Conservation (phyloP, 129 eudicot genomes). For the Pittosporum tobira region DNA sequence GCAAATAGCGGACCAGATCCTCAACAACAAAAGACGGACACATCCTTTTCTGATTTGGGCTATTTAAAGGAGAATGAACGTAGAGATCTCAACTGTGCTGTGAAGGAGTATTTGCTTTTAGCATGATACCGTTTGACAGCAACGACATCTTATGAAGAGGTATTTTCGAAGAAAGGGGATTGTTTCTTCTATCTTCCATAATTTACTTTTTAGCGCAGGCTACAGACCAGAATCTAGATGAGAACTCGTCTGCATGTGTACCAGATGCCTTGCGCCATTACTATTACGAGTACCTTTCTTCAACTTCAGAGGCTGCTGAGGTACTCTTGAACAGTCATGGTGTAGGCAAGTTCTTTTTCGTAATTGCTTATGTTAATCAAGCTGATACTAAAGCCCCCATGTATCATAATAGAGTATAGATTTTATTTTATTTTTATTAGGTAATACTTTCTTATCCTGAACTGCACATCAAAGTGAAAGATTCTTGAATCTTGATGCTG, state of each 20-base stretch:
- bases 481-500: constrained; percentile 17
- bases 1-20: constrained; percentile 29
- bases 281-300: constrained; percentile 88
- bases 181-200: background rate
- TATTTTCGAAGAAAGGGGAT: constrained; percentile 11
- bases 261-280: constrained; percentile 95
- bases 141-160: constrained; percentile 98
- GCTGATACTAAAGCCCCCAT: too few species aligned
- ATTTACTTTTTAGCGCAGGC: constrained; percentile 36
- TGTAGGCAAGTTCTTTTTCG: constrained; percentile 14
- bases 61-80: constrained; percentile 85
- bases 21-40: constrained; percentile 46
- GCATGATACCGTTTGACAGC: constrained; percentile 98
- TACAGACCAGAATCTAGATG: constrained; percentile 82
- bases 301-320: constrained; percentile 95
- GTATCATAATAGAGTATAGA: too few species aligned
- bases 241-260: constrained; percentile 84
- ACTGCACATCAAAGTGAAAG: constrained; percentile 15
- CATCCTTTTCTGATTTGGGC: constrained; percentile 66
- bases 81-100: constrained; percentile 87
- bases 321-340: constrained; percentile 35
- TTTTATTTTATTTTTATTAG: background rate
- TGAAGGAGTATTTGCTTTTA: constrained; percentile 82
- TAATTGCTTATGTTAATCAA: too few species aligned
- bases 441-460: constrained; percentile 8